Evolutionary conservation across 1,284 basidiomycete species (phyloP).

Genomic region (Ceratobasidium sp.): DNA sequence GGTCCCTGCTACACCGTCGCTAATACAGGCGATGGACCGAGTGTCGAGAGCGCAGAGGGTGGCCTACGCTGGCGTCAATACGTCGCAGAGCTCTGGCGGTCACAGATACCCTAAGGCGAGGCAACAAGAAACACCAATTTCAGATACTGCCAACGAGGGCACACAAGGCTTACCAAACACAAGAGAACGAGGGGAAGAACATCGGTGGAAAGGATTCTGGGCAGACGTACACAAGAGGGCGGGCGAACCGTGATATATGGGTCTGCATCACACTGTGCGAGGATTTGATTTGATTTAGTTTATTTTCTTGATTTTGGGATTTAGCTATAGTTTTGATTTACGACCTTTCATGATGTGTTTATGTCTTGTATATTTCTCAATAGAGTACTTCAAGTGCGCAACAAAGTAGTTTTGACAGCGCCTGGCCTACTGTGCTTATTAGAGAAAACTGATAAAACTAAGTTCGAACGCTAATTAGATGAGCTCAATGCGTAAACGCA

Average conservation of each 20-base stretch:
- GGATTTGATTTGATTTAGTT: too few relatives aligned
- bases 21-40: slow-evolving; percentile 28
- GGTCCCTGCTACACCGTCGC: slow-evolving; percentile 27
- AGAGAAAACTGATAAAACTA: too few relatives aligned
- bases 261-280: not conserved
- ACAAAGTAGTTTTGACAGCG: too few relatives aligned
- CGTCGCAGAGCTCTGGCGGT: not conserved
- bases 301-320: slow-evolving; percentile 14
- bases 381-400: too few relatives aligned
- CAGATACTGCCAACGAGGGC: too few relatives aligned
- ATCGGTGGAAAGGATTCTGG: slow-evolving; percentile 44
- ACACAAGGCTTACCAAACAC: not conserved
- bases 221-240: slow-evolving; percentile 42
- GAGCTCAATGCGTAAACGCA: too few relatives aligned
- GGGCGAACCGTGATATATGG: not conserved
- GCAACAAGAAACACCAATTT: too few relatives aligned
- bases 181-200: not conserved
- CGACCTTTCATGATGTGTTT: slow-evolving; percentile 41
- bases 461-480: too few relatives aligned
- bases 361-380: too few relatives aligned
- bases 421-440: too few relatives aligned
- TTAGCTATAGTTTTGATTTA: slow-evolving; percentile 19
- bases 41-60: slow-evolving; percentile 13
- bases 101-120: too few relatives aligned
- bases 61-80: slow-evolving; percentile 6